Conservation (phyloP, 129 eudicot species). For the Arctium lappa region DNA sequence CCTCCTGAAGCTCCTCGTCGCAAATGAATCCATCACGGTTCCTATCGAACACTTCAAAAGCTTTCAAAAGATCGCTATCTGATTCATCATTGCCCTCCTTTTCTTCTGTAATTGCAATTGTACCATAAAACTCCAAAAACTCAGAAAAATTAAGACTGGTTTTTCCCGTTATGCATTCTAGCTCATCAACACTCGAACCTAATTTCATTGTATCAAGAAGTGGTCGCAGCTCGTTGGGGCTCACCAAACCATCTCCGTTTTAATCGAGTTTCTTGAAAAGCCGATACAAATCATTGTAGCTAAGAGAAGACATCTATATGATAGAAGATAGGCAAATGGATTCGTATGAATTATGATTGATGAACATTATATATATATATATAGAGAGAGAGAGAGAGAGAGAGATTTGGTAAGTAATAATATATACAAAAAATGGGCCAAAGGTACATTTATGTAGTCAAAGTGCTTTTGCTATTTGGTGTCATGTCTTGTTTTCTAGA, state of each 20-base stretch:
- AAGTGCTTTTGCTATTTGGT: constrained; percentile 14
- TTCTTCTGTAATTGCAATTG: constrained; percentile 15
- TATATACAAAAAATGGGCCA: constrained; percentile 3
- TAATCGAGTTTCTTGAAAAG: constrained; percentile 63
- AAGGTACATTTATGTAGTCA: constrained; percentile 13
- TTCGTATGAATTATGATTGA: not conserved
- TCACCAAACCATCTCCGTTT: constrained; percentile 43
- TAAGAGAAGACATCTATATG: constrained; percentile 44
- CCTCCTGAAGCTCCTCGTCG: constrained; percentile 54
- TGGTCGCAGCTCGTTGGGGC: constrained; percentile 51
- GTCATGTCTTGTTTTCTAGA: constrained; percentile 24
- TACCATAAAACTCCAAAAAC: constrained; percentile 48
- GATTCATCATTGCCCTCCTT: not conserved
- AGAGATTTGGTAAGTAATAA: not conserved
- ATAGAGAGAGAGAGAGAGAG: not conserved
- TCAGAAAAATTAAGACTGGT: constrained; percentile 36
- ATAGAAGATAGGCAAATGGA: not conserved
- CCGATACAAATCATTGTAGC: constrained; percentile 42
- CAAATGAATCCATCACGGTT: constrained; percentile 66
- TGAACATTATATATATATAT: not conserved
- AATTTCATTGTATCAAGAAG: constrained; percentile 54
- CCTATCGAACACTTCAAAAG: constrained; percentile 64
- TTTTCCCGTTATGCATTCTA: constrained; percentile 37
- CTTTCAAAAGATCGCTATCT: constrained; percentile 43
- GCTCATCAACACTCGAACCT: constrained; percentile 40